phyloP scores from a whole-genome alignment of 1,284 basidiomycete species.

The Microbotryomycetes sp. region DNA sequence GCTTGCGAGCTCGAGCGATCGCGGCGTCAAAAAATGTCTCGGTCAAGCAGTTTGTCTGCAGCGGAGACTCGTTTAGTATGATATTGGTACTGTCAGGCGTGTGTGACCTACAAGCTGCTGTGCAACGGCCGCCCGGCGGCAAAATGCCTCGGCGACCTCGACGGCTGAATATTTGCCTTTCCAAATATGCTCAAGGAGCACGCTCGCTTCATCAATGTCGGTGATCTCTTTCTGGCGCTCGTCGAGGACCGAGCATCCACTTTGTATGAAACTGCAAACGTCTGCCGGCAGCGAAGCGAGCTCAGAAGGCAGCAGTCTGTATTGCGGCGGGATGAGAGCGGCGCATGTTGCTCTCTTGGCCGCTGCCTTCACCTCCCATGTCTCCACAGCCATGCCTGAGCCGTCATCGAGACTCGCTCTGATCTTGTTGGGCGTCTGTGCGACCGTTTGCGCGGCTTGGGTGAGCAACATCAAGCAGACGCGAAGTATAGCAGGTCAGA shows the following conservation, averaged over 20 bases:
- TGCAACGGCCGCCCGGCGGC: slow-evolving; percentile 69
- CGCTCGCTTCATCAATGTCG: slow-evolving; percentile 46
- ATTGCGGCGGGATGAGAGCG: not conserved
- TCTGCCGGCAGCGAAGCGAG: not conserved
- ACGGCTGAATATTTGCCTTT: slow-evolving; percentile 53
- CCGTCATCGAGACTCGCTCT: too few relatives aligned
- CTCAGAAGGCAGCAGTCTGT: not conserved
- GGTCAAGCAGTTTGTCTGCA: slow-evolving; percentile 59
- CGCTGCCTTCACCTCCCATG: not conserved
- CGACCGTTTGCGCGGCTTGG: too few relatives aligned
- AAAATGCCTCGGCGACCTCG: slow-evolving; percentile 64
- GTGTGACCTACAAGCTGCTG: slow-evolving; percentile 62
- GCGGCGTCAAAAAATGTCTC: slow-evolving; percentile 53
- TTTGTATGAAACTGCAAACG: slow-evolving; percentile 44
- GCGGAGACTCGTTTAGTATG: not conserved
- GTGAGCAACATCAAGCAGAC: too few relatives aligned
- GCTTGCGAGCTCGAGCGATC: not conserved
- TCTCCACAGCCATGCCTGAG: not conserved
- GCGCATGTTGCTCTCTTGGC: not conserved
- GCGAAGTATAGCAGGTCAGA: too few relatives aligned
- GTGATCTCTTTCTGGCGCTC: slow-evolving; percentile 61
- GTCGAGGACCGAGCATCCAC: slow-evolving; percentile 54
- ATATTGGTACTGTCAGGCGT: too few relatives aligned
- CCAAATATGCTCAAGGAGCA: slow-evolving; percentile 47
- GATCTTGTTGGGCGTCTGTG: too few relatives aligned